Base-by-base conservation (phyloP, 2,329 filamentous ascomycete species). In the Rosellinia necatrix region DNA sequence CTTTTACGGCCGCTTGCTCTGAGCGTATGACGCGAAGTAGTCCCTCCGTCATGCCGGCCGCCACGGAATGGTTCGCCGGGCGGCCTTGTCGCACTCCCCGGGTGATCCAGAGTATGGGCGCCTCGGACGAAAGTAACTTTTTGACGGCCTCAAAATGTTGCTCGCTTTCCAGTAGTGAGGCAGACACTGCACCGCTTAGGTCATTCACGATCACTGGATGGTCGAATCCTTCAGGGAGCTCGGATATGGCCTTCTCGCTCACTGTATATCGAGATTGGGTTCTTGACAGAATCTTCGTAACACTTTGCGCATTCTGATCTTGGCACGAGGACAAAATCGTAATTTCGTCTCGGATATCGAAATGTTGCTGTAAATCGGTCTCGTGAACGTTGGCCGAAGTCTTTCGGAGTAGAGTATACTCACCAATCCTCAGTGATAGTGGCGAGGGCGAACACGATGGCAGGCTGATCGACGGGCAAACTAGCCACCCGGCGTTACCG, bases 1-100 rank as follows among this genome's bases (percentile, higher is more conserved):
- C 24, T 12, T 35, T 62, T 2, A 52, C 51, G 2, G 64, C 57
- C 24, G 64, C 65, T 49, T 66, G 64, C 49, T 68, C 66, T 7
- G 66, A 67, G 29, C 65, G 59, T 22, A 68, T 44, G 9, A 64
- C 65, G n/a, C 66, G 62, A n/a, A 67, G 49, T 17, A 68, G 56
- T n/a, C 66, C 65, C 30, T 65, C 61, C 1, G 56, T 60, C 51
- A 66, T 64, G n/a, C 62, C 64, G 9, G 50, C 52, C 24, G 29
- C 43, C 4, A 35, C 42, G 2, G 27, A 27, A 13, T 21, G 8
- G 10, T 34, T 51, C 22, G 47, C 43, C 38, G 17, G 41, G 13
- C 21, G 34, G 6, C 65, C 66, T 32, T 66, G 59, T 21, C 60
- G 59, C 4, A 60, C 58, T 4, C 66, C 66, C n/a, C 49, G 42